Percentiles rank a stretch among this genome's conserved stretches.
Conservation (phyloP, 2,329 filamentous ascomycete species). For the Chrysoporthe puriensis region DNA sequence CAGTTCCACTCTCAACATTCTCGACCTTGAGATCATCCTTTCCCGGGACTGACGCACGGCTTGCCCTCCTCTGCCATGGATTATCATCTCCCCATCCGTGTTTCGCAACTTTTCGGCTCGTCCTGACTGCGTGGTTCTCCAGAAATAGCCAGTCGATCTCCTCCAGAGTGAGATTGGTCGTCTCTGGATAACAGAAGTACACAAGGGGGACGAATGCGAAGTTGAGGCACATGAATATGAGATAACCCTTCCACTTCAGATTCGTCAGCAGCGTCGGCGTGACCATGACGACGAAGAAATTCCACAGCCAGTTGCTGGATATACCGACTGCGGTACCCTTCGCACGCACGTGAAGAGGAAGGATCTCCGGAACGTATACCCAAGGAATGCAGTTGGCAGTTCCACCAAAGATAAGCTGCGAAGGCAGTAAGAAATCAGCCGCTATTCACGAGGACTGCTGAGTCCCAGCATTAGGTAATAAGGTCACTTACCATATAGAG, state of each 20-base stretch:
- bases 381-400: conserved; percentile 42
- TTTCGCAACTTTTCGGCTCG: conserved; percentile 23
- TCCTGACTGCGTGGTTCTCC: conserved; percentile 28
- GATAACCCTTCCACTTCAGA: conserved; percentile 54
- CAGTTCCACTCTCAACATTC: conserved; percentile 5
- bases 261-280: conserved; percentile 52
- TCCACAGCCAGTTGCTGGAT: conserved; percentile 43
- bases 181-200: conserved; percentile 57
- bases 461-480: background rate
- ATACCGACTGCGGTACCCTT: conserved; percentile 40
- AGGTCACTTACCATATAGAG: conserved; percentile 30
- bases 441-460: background rate
- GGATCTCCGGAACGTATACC: conserved; percentile 43
- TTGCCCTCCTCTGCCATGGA: conserved; percentile 26
- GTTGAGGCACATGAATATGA: conserved; percentile 56
- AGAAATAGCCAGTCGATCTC: conserved; percentile 55
- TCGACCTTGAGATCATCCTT: background rate
- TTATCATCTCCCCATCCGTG: conserved; percentile 26
- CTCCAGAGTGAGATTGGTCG: conserved; percentile 51
- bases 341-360: conserved; percentile 39
- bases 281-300: conserved; percentile 50
- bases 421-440: background rate
- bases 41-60: conserved; percentile 13
- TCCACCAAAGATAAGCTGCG: conserved; percentile 34
- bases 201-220: conserved; percentile 47